Percentiles rank a stretch among this genome's conserved stretches.
Conservation (phyloP, 805 yeast genomes). For the Schizosaccharomyces osmophilus region DNA sequence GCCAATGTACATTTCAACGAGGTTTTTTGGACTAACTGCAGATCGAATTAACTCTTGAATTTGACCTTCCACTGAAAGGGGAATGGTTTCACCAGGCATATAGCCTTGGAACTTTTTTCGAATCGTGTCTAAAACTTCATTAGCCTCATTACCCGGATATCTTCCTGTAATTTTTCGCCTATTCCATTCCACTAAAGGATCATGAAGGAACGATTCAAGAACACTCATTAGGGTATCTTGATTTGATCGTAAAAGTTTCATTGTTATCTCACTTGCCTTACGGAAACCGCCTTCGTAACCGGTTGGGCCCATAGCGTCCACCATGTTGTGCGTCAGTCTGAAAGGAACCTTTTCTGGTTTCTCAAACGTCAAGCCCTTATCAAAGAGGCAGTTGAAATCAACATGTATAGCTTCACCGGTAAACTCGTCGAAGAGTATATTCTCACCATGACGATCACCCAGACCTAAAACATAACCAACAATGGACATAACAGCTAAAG, state of each 20-base stretch:
- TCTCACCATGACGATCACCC: conserved; percentile 93
- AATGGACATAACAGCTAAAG: conserved; percentile 90
- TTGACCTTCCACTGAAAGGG: conserved; percentile 78
- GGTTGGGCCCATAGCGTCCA: conserved; percentile 69
- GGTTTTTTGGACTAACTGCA: conserved; percentile 44
- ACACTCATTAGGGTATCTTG: conserved; percentile 74
- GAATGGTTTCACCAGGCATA: conserved; percentile 34
- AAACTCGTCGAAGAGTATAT: conserved; percentile 45
- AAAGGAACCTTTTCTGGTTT: conserved; percentile 92
- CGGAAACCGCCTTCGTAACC: conserved; percentile 82
- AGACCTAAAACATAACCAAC: conserved; percentile 83
- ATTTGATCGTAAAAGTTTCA: conserved; percentile 43
- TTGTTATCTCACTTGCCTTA: conserved; percentile 62
- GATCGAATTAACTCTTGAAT: conserved; percentile 71
- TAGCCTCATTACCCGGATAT: conserved; percentile 25
- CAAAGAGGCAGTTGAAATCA: conserved; percentile 89
- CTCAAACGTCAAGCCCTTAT: conserved; percentile 41
- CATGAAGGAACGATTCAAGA: conserved; percentile 76
- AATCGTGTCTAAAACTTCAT: conserved; percentile 44
- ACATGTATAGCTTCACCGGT: conserved; percentile 74
- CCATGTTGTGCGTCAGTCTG: conserved; percentile 65
- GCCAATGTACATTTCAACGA: conserved; percentile 78
- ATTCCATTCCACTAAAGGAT: conserved; percentile 69
- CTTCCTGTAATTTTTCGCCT: conserved; percentile 12
- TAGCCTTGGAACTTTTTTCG: conserved; percentile 44